Base-by-base conservation (phyloP, 1,284 basidiomycete species). In the Tilletia walkeri region DNA sequence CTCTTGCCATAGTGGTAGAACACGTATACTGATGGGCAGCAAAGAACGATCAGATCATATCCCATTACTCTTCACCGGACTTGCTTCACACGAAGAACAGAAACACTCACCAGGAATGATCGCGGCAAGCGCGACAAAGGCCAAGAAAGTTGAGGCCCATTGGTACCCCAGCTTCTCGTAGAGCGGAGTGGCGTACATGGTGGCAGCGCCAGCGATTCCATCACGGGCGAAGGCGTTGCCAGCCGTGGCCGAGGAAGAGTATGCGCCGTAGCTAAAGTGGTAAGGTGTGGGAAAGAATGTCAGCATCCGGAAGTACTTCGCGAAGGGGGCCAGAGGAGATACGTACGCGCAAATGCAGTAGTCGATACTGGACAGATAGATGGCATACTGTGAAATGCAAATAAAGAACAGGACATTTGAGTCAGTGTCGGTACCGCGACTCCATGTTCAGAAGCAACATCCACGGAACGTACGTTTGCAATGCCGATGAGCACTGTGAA, bases 101-200 rank as follows among this genome's bases (percentile, higher is more conserved):
- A 2, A 30, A 30, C 2, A 63, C 59, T 63, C 59, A 63, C 59
- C 59, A 9, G 85, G 85, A 39, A 85, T 82, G 5, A 80, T 80
- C 7, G 85, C 81, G 49, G 85, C 45, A 4, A 83, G 74, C 1
- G 84, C 85, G 36, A 86, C 72, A 76, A 82, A 82, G 38, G 78
- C 84, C 2, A 86, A 76, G 39, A 86, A 78, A 0, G 85, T 85
- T 4, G 78, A 76, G 0, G 84, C 84, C 82, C 84, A 86, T 70
- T 85, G 84, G n/a, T 71, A 66, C 2, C 80, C 76, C 10, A 84
- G 74, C 20, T 84, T 75, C 24, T 75, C 53, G 70, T 80, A 86
- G 67, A 86, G 80, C 1, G 85, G 85, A 0, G 80, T 81, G 1
- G 85, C 79, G 69, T 84, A 85, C 80, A 86, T 80, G 45, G 85